These are phyloP conservation scores for Ramularia collo-cygni DNA, from an alignment of 2,329 filamentous ascomycete species.

Conservation along the genomic window DNA sequence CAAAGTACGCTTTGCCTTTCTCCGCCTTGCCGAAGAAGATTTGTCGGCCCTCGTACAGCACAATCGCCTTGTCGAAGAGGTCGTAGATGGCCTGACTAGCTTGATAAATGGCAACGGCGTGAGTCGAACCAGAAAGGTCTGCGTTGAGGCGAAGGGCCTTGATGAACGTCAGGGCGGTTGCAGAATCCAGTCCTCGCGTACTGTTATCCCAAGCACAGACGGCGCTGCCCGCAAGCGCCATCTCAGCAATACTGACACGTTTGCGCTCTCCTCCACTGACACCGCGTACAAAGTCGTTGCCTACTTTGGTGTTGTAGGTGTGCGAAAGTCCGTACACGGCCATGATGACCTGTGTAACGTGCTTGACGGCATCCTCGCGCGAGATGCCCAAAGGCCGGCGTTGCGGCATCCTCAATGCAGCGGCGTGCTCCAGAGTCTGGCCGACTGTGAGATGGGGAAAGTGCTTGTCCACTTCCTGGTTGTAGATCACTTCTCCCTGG, in stretches of 20 bases:
- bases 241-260: constrained; percentile 55
- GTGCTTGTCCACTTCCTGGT: constrained; percentile 44
- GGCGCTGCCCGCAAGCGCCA: constrained; percentile 35
- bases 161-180: constrained; percentile 54
- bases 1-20: constrained; percentile 59
- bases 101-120: constrained; percentile 54
- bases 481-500: constrained; percentile 42
- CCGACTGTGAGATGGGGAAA: constrained; percentile 53
- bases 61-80: constrained; percentile 66
- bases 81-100: constrained; percentile 49
- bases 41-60: constrained; percentile 69
- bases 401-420: constrained; percentile 45
- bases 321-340: constrained; percentile 49
- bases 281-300: constrained; percentile 54
- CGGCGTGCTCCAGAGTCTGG: constrained; percentile 51
- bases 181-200: constrained; percentile 47
- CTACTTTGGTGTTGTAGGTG: constrained; percentile 50
- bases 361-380: constrained; percentile 40
- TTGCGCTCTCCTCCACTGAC: constrained; percentile 51
- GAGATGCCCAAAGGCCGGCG: constrained; percentile 30
- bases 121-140: constrained; percentile 43
- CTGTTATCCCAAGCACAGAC: constrained; percentile 41
- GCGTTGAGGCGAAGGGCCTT: constrained; percentile 46
- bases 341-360: constrained; percentile 47
- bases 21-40: constrained; percentile 65